Base-by-base conservation (phyloP, 164 flowering plant genomes). In the Protea cynaroides region DNA sequence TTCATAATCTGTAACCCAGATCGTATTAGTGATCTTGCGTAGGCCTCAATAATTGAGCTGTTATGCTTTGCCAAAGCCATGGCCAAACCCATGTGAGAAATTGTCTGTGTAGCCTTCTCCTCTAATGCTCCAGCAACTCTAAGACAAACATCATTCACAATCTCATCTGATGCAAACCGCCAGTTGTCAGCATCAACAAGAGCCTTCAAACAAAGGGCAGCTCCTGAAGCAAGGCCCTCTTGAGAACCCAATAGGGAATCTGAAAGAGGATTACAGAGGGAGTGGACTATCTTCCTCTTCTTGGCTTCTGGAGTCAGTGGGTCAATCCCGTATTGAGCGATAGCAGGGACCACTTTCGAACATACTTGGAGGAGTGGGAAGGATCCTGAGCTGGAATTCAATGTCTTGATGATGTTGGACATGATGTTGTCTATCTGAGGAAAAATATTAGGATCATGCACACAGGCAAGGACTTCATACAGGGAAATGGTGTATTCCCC, bases 131-230 rank as follows among this genome's bases (percentile, higher is more conserved):
- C 89, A 53, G 89, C 85, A 63, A 83, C 84, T 72, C 80, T 88
- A 61, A 85, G 80, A 70, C 97, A 92, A 29, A 95, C 89, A 71
- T 79, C 92, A 73, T 89, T 88, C 2, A 95, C 92, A 84, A 83
- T 72, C 61, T 92, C 94, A 75, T 80, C 78, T 0, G 96, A 84
- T 59, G 99, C 92, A 80, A 83, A 91, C 36, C 93, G 74, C 97
- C 99, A 95, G 58, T 92, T 88, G 66, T 92, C 97, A 2, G 87
- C 80, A 25, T 95, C 99, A 58, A 92, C 96, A 36, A 95, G 90
- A n/a, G 97, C 87, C 73, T 81, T 86, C 60, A 95, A 72, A 71
- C 99, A 76, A 29, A 95, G 78, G 18, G 99, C 99, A 59, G 99
- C 84, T 12, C 97, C 99, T 44, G 86, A 82, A 51, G 94, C 84